Evolutionary conservation across 176 grass and related monocot genomes (phyloP), one percentile per base, ranked within the genome.

Genomic region (Dendrocalamus sinicus): DNA sequence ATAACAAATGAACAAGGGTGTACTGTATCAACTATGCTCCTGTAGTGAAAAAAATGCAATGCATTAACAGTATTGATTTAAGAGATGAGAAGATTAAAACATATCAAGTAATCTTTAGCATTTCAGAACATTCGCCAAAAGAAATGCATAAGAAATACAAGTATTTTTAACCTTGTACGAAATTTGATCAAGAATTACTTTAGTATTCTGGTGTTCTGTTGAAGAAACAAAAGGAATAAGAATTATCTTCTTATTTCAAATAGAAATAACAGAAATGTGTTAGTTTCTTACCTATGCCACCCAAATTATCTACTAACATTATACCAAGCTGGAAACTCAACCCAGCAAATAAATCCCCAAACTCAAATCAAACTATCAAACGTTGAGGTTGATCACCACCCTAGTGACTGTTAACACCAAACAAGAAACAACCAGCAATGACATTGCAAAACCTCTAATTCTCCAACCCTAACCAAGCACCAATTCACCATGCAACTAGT

Each of bases 121-220:
- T 45, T 82, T 46, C 51, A 44, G 20, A 15, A 84, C 9, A 39
- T 51, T 74, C 37, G 12, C 45, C 30, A 19, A 53, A 84, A 12
- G 2, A 63, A 51, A 70, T 35, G 11, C 52, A 54, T 7, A 54
- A 55, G 15, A 39, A 8, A 43, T 15, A 58, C 15, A 5, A 75
- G 75, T 61, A 61, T 60, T 55, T 76, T 77, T 60, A 60, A 44
- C 55, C 37, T 77, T 39, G 15, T 22, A 77, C 44, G 55, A 77
- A 61, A 44, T 5, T 61, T 10, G 20, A 75, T 54, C 12, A 39
- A 44, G 11, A 77, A 77, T 26, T 43, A n/a, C 1, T 77, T 43
- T 12, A 77, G 55, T 16, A 37, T 7, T 77, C 7, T 45, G 22
- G 12, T 60, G 47, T 20, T 84, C 4, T 32, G 7, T 12, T 67